phyloP scores from a whole-genome alignment of 805 yeast species.

The Kodamaea fukazawae region DNA sequence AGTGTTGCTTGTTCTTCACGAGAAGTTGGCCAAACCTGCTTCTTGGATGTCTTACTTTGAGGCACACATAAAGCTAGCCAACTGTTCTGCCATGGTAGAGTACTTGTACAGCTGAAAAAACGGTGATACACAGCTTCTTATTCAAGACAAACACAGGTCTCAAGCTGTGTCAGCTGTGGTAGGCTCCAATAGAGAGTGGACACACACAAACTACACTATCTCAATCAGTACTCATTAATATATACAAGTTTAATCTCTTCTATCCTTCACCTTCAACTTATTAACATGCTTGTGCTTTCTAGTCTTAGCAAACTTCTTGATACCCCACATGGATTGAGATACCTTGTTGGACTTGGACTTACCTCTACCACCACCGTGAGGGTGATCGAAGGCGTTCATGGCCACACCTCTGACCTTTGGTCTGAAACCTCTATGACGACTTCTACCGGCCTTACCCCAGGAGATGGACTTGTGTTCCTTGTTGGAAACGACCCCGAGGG shows the following conservation, averaged over 20 bases:
- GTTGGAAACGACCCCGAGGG: conserved; percentile 90
- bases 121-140: no score
- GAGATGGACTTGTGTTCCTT: conserved; percentile 85
- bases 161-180: no score
- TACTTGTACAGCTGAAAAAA: no score
- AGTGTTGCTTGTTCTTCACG: no score
- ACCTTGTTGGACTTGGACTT: conserved; percentile 94
- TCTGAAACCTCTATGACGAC: conserved; percentile 87
- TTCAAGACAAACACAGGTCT: no score
- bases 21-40: no score
- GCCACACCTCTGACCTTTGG: conserved; percentile 98
- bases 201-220: no score
- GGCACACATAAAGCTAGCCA: no score
- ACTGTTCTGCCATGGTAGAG: no score
- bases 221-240: not conserved
- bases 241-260: conserved; percentile 51
- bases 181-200: no score
- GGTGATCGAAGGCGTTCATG: conserved; percentile 96
- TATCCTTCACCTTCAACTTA: conserved; percentile 81
- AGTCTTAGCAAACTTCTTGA: conserved; percentile 90
- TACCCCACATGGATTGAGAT: conserved; percentile 96
- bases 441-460: conserved; percentile 96
- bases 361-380: conserved; percentile 99
- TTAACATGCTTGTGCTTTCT: conserved; percentile 86
- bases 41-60: no score